Conservation (phyloP, 352 stramenopile species). For the Phytophthora sp. region DNA sequence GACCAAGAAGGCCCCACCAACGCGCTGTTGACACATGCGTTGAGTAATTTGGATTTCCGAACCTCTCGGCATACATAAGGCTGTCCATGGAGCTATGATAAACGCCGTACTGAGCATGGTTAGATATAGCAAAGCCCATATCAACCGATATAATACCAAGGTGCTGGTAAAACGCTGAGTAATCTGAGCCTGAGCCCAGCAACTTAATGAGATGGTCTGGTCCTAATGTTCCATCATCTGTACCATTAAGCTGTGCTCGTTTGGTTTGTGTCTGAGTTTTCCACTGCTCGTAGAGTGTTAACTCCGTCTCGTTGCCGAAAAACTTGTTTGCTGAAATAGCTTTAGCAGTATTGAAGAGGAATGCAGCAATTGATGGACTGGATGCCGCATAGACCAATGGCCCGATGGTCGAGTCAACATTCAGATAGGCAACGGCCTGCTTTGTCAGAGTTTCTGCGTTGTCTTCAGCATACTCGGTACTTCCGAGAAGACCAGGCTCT, state of each 20-base stretch:
- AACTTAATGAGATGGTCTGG: slow-evolving; percentile 50
- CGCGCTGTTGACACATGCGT: slow-evolving; percentile 48
- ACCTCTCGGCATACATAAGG: slow-evolving; percentile 61
- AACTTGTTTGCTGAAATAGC: slow-evolving; percentile 61
- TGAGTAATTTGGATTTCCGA: slow-evolving; percentile 53
- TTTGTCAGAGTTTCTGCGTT: slow-evolving; percentile 50
- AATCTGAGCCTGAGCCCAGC: slow-evolving; percentile 66
- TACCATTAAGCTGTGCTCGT: slow-evolving; percentile 6
- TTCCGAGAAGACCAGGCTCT: slow-evolving; percentile 81
- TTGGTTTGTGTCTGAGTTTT: slow-evolving; percentile 1
- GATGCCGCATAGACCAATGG: slow-evolving; percentile 50
- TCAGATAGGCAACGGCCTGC: slow-evolving; percentile 84
- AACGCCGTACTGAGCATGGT: slow-evolving; percentile 46
- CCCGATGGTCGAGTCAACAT: slow-evolving; percentile 81
- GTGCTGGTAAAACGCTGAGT: slow-evolving; percentile 82
- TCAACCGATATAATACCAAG: slow-evolving; percentile 71
- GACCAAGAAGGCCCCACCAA: slow-evolving; percentile 59
- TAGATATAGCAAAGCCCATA: slow-evolving; percentile 20
- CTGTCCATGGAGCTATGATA: slow-evolving; percentile 90
- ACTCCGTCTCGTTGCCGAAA: slow-evolving; percentile 34
- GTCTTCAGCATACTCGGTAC: slow-evolving; percentile 84
- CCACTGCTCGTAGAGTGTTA: slow-evolving; percentile 43
- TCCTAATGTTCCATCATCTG: slow-evolving; percentile 16
- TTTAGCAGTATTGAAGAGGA: slow-evolving; percentile 62
- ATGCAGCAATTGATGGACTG: slow-evolving; percentile 66